A percentile compares a stretch with the other conserved stretches of the same genome.
Evolutionary conservation across 2,329 filamentous ascomycete species (phyloP).

Genomic region (Botrytis fabae): DNA sequence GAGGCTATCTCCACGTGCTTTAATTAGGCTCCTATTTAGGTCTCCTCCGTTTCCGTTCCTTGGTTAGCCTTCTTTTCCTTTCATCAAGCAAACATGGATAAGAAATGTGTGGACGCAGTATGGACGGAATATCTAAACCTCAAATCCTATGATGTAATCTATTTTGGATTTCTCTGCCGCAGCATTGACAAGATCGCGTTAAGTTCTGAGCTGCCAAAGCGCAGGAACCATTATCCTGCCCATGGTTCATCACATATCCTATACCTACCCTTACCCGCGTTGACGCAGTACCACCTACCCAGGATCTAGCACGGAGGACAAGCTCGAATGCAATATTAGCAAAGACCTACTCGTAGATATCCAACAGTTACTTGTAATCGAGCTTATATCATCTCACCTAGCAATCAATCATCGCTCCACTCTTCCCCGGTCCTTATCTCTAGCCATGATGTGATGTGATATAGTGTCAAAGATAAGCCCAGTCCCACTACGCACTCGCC

Average conservation of each 20-base stretch:
- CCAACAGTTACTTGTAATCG: neutral
- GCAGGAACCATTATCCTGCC: neutral
- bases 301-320: neutral
- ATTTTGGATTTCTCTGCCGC: neutral
- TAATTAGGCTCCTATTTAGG: conserved; percentile 1
- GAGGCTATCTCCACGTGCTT: neutral
- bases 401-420: neutral
- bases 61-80: neutral
- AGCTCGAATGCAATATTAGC: neutral
- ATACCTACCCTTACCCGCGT: neutral
- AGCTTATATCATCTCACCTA: neutral
- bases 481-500: neutral
- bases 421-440: neutral
- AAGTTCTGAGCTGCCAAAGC: neutral
- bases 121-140: neutral
- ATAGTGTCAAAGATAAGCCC: neutral
- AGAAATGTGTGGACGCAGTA: neutral
- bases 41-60: neutral
- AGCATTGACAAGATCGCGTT: neutral
- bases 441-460: neutral
- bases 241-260: neutral
- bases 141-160: neutral
- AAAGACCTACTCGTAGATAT: neutral
- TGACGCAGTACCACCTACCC: no score
- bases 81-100: neutral